Conservation (phyloP, 306 rosid species). For the Begonia peltatifolia region DNA sequence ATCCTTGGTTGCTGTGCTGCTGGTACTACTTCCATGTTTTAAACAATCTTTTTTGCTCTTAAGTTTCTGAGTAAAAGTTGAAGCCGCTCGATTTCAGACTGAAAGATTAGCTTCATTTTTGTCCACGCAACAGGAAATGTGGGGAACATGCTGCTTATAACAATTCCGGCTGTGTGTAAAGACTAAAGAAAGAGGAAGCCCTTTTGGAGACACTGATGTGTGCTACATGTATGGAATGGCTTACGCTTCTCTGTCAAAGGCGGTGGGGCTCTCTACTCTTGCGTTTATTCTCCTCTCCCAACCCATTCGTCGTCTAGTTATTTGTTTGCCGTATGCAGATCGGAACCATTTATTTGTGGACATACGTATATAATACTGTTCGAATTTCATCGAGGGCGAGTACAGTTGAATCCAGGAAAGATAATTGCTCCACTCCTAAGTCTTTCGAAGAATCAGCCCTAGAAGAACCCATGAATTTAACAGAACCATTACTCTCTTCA, state of each 20-base stretch:
- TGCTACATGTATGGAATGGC: slow-evolving; percentile 34
- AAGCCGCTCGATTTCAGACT: too few species aligned
- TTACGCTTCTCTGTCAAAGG: slow-evolving; percentile 49
- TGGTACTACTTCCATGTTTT: slow-evolving; percentile 12
- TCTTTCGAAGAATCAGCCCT: slow-evolving; percentile 17
- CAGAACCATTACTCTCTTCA: slow-evolving; percentile 19
- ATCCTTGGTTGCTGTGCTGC: slow-evolving; percentile 47
- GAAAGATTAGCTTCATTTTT: background rate
- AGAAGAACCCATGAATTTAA: slow-evolving; percentile 12
- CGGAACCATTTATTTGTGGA: slow-evolving; percentile 62
- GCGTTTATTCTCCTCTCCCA: too few species aligned
- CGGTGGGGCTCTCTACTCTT: slow-evolving; percentile 15
- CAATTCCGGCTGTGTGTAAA: slow-evolving; percentile 43
- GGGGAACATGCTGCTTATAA: slow-evolving; percentile 37
- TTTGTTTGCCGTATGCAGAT: slow-evolving; percentile 16
- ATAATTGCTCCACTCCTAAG: slow-evolving; percentile 10
- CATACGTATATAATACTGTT: slow-evolving; percentile 65
- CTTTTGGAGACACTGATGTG: slow-evolving; percentile 33
- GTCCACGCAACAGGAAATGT: slow-evolving; percentile 28
- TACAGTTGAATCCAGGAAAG: slow-evolving; percentile 7
- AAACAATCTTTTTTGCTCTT: too few species aligned
- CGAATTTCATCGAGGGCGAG: slow-evolving; percentile 31
- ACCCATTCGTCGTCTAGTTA: too few species aligned
- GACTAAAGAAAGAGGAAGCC: slow-evolving; percentile 54
- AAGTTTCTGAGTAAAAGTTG: too few species aligned